A percentile compares a stretch with the other conserved stretches of the same genome.
These are phyloP conservation scores for Histomonas meleagridis DNA, from an alignment of 208 protist genomes.

Conservation along the genomic window DNA sequence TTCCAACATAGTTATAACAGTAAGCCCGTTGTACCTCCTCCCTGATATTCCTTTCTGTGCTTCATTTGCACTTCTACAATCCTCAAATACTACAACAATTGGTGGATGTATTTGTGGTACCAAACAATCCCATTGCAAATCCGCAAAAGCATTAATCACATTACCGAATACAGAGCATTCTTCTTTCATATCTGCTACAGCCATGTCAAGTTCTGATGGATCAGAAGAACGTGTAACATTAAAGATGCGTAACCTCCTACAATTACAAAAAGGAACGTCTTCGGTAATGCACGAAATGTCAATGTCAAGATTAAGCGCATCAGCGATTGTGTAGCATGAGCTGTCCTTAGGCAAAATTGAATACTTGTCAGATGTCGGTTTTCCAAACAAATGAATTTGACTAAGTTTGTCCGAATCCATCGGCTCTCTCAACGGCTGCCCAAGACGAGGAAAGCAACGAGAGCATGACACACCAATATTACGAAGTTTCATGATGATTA, in stretches of 20 bases:
- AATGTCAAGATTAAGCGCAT: background rate
- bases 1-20: background rate
- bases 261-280: background rate
- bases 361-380: background rate
- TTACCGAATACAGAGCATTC: background rate
- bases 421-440: background rate
- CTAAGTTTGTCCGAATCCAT: background rate
- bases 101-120: background rate
- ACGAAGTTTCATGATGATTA: background rate
- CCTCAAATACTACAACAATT: background rate
- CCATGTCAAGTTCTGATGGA: background rate
- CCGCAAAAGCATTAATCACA: background rate
- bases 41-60: slow-evolving; percentile 3
- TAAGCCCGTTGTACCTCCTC: background rate
- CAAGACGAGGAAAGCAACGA: background rate
- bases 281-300: background rate
- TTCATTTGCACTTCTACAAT: background rate
- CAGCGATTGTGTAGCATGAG: background rate
- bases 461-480: background rate
- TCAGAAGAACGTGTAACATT: background rate
- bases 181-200: background rate
- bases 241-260: background rate
- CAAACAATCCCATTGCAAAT: background rate
- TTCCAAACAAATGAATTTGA: background rate
- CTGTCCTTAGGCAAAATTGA: background rate